Percentiles rank a stretch among this genome's conserved stretches.
These are phyloP conservation scores for Lyophyllum shimeji DNA, from an alignment of 768 basidiomycete genomes.

Conservation along the genomic window DNA sequence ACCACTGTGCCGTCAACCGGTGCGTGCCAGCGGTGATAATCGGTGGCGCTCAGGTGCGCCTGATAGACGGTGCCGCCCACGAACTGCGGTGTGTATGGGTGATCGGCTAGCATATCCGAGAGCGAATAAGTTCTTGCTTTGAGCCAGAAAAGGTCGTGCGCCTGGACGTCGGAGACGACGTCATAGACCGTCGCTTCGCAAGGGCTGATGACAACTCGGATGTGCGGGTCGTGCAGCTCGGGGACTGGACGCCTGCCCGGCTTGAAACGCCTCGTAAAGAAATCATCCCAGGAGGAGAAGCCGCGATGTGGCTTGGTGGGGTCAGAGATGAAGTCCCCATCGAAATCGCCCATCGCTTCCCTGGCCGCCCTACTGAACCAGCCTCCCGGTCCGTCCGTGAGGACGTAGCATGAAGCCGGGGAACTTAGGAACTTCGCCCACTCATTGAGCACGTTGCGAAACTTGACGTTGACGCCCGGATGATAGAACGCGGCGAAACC, in stretches of 20 bases:
- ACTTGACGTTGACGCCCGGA: slow-evolving; percentile 41
- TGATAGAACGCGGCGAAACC: slow-evolving; percentile 35
- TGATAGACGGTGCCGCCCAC: too few species aligned
- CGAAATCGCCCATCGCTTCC: slow-evolving; percentile 8
- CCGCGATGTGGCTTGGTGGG: slow-evolving; percentile 2
- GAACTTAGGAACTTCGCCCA: slow-evolving; percentile 51
- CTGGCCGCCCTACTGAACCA: slow-evolving; percentile 42
- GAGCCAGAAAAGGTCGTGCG: slow-evolving; percentile 47
- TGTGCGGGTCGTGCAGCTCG: slow-evolving; percentile 16
- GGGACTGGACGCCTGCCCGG: slow-evolving; percentile 34
- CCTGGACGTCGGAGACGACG: slow-evolving; percentile 32
- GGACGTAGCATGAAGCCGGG: slow-evolving; percentile 39
- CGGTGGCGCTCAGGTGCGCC: too few species aligned
- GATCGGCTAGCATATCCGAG: slow-evolving; percentile 42
- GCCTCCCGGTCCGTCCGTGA: slow-evolving; percentile 35
- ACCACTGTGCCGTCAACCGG: too few species aligned
- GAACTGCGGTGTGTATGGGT: slow-evolving; percentile 28
- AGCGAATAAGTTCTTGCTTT: slow-evolving; percentile 55
- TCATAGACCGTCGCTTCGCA: slow-evolving; percentile 49
- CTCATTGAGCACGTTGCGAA: slow-evolving; percentile 48
- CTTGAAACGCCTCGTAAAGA: slow-evolving; percentile 42
- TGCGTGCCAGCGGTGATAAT: too few species aligned
- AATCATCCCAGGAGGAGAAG: slow-evolving; percentile 34
- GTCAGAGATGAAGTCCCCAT: slow-evolving; percentile 6
- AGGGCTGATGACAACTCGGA: slow-evolving; percentile 42